Percentiles rank a stretch among this genome's conserved stretches.
Conservation (phyloP, 768 basidiomycete species). For the Tulasnella sp. region DNA sequence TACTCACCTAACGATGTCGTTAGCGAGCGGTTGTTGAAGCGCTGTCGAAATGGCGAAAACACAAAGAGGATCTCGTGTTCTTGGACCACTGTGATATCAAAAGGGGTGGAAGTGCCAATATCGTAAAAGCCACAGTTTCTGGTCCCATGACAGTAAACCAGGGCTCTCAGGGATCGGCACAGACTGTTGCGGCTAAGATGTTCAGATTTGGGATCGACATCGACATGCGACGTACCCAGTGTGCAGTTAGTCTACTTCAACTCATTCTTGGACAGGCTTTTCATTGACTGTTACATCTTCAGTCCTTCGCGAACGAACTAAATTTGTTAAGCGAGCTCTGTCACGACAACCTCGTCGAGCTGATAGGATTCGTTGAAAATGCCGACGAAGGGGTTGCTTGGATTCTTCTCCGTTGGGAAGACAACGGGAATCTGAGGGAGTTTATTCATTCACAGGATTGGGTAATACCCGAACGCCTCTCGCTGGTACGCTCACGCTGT, state of each 20-base stretch:
- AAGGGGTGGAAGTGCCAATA: no score
- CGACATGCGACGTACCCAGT: no score
- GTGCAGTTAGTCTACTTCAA: no score
- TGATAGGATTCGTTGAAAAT: background rate
- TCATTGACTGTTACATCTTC: no score
- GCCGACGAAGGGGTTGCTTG: background rate
- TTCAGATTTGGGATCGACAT: no score
- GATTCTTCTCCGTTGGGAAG: background rate
- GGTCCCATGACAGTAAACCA: no score
- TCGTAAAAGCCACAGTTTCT: no score
- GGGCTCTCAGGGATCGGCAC: no score
- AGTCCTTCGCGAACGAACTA: background rate
- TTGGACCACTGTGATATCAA: no score
- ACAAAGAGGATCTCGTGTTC: background rate
- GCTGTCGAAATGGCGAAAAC: background rate
- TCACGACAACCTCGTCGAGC: background rate
- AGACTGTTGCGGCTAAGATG: no score
- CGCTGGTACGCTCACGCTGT: background rate
- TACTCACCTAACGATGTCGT: no score
- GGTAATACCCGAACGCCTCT: background rate
- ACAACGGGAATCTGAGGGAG: background rate
- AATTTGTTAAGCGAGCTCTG: background rate
- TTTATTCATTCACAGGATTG: background rate
- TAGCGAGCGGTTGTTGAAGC: background rate
- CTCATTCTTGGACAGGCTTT: no score